Base-by-base conservation (phyloP, 306 rosid genomes). In the Hippophae rhamnoides region DNA sequence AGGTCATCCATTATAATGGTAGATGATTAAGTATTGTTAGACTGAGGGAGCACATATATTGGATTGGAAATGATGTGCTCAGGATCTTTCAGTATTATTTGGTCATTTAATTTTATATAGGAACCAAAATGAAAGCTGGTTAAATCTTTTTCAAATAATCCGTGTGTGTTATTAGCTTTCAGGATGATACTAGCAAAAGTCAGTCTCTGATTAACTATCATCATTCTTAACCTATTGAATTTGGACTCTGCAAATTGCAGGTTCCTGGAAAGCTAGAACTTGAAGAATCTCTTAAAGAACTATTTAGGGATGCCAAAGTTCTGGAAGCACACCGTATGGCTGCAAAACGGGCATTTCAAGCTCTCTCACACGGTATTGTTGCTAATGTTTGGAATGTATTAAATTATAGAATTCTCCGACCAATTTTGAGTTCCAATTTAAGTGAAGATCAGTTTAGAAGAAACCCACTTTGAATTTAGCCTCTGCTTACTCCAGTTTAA, bases 241-340 rank as follows among this genome's bases (percentile, higher is more conserved):
- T 18, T 18, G 23, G 23, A 18, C 23, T 18, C 23, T 18, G 23
- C 23, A 18, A 18, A 18, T 62, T 74, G 73, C 76, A 90, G 98
- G 92, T 90, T 68, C 70, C 80, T 63, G 92, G 81, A 59, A 69
- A 18, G 23, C 23, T 54, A 26, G 95, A 85, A 63, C 96, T 87
- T 47, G 84, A 78, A 70, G 76, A 69, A 47, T 73, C 82, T 61
- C 76, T 87, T 56, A 56, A 58, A 47, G 73, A 71, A 72, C 81
- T 92, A 43, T 68, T 92, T 58, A 47, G 78, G 43, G 76, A 87
- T 54, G 60, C 57, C 57, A 61, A 82, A 13, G 68, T 73, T 64
- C 75, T 85, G 72, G 93, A 92, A 67, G 84, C 82, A 50, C 89
- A 60, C 49, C 79, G 85, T 10, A 56, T 54, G 64, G 89, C 96